phyloP scores from a whole-genome alignment of 2,329 filamentous ascomycete genomes.

The Tolypocladium tropicale region DNA sequence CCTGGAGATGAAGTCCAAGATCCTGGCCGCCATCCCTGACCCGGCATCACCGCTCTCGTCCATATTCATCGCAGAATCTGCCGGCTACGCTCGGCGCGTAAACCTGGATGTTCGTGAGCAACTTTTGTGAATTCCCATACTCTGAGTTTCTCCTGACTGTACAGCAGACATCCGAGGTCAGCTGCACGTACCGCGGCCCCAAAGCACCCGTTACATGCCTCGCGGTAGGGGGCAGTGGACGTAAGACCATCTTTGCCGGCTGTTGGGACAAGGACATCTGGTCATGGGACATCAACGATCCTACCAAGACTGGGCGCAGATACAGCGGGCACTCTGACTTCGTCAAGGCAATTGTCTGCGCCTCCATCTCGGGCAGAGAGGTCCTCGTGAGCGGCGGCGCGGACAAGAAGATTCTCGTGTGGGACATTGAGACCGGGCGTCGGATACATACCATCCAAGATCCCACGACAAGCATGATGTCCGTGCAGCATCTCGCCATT shows the following conservation, averaged over 20 bases:
- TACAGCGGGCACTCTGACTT: slow-evolving; percentile 82
- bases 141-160: background rate
- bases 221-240: slow-evolving; percentile 48
- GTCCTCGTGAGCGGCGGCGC: slow-evolving; percentile 64
- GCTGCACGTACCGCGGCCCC: slow-evolving; percentile 56
- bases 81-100: slow-evolving; percentile 67
- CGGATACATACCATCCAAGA: slow-evolving; percentile 71
- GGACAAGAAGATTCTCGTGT: slow-evolving; percentile 74
- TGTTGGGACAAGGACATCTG: slow-evolving; percentile 93
- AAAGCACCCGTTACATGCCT: slow-evolving; percentile 72
- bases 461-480: slow-evolving; percentile 58
- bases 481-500: slow-evolving; percentile 67
- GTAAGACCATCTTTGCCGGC: slow-evolving; percentile 64
- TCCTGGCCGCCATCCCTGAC: slow-evolving; percentile 64
- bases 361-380: slow-evolving; percentile 49
- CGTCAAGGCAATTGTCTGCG: slow-evolving; percentile 67
- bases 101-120: slow-evolving; percentile 4
- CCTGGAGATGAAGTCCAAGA: slow-evolving; percentile 72
- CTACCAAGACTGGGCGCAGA: slow-evolving; percentile 41
- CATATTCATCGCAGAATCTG: slow-evolving; percentile 78
- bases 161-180: slow-evolving; percentile 20
- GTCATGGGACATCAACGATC: slow-evolving; percentile 66
- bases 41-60: slow-evolving; percentile 45
- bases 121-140: too few species aligned
- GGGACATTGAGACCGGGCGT: slow-evolving; percentile 60